Evolutionary conservation across 345 rosid species (phyloP).

Genomic region (Citrus medica): DNA sequence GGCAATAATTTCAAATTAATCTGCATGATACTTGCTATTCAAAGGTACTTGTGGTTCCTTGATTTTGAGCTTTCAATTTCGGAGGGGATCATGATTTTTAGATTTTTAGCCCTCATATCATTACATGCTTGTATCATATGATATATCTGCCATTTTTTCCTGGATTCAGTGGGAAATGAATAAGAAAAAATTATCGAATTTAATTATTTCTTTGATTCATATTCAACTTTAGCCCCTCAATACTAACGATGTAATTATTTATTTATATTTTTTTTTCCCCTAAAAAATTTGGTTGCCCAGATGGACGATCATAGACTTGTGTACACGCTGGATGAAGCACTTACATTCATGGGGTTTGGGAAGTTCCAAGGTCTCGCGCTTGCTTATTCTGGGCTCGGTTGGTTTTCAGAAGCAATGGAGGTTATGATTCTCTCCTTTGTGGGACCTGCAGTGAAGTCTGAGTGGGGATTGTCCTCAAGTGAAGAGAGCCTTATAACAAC

Average conservation of each 20-base stretch:
- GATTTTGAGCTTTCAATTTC: not conserved
- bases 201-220: too few relatives aligned
- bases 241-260: too few relatives aligned
- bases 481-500: conserved; percentile 32
- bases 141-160: not conserved
- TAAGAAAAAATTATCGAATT: too few relatives aligned
- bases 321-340: conserved; percentile 38
- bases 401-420: conserved; percentile 42
- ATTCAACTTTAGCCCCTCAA: not conserved
- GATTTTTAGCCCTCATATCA: not conserved
- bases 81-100: not conserved
- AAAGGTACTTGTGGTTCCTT: not conserved
- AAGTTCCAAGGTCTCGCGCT: conserved; percentile 37
- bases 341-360: conserved; percentile 36
- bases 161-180: not conserved
- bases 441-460: conserved; percentile 32
- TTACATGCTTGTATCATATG: not conserved
- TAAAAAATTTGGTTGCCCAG: not conserved
- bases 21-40: not conserved
- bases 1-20: not conserved
- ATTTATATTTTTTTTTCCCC: too few relatives aligned
- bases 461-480: conserved; percentile 35
- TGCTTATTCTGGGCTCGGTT: conserved; percentile 36
- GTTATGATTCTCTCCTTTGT: conserved; percentile 48
- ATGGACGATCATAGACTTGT: conserved; percentile 14